Base-by-base conservation (phyloP, 169 alveolate genomes). In the Cryptosporidium parvum region DNA sequence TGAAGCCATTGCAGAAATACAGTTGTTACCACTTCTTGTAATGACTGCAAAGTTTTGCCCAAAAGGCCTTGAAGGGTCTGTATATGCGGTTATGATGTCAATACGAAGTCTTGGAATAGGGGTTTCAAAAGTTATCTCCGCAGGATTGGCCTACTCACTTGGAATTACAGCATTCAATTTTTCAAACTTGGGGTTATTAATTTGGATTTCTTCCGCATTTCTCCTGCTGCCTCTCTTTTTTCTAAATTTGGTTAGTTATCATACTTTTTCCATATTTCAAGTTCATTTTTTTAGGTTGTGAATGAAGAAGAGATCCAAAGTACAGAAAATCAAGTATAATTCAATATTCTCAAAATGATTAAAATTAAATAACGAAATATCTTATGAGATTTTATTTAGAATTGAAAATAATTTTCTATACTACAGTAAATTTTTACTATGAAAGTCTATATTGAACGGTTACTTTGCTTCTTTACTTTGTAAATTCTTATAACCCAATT, bases 401-500 rank as follows among this genome's bases (percentile, higher is more conserved):
- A 14, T 75, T 84, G n/a, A 87, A n/a, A 53, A 21, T 35, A 73
- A 48, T 23, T 58, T 42, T 42, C 48, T 52, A 72, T 39, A 21
- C 84, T 70, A 21, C 3, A 48, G 80, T 70, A 52, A 21, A 26
- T n/a, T 85, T 85, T 23, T 14, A 72, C 18, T 29, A 33, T 12
- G 37, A 12, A 68, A 65, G 42, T 35, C 58, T 53, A 33, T 16
- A 62, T 51, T 23, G 65, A 58, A 31, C 89, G 73, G 69, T 75
- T 91, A 26, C 33, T 68, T 42, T 53, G 70, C 12, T 75, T 85
- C 48, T 93, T 92, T 37, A 95, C 97, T 72, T 95, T 96, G 95
- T 97, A 98, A 45, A 98, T 96, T 84, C 99, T 96, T 59, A 97
- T 99, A 58, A 98, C 95, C 99, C 99, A 98, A 80, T 97, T 95